Evolutionary conservation across 83 land plant species (phyloP), one percentile per base, ranked within the genome.

Genomic region (Thuja plicata): DNA sequence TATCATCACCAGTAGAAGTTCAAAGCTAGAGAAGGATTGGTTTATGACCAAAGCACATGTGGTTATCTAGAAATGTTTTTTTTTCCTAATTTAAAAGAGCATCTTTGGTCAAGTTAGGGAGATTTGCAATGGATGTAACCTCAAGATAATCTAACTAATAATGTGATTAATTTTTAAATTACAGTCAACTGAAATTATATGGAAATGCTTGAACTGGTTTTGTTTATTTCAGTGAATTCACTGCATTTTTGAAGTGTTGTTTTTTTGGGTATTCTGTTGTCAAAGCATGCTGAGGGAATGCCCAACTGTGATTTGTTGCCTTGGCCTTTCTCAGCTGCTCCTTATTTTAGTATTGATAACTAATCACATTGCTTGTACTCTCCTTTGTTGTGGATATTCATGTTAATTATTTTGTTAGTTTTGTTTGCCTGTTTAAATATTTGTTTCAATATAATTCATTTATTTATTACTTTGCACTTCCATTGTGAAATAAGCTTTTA

Each of bases 21-120:
- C 85, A 41, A 45, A 83, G 85, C 85, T 46, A 83, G 38, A 76
- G 79, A 35, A 76, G 79, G 40, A 76, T 76, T 76, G 35, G 10
- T 76, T 32, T 76, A 34, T 35, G 38, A 76, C 15, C 79, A 76
- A 76, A 76, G 38, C 79, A 76, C 17, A 10, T 34, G 38, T 76
- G 19, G 37, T 76, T 34, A 15, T 35, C 17, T 76, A 34, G 38
- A 76, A 32, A 12, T 34, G 40, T 76, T 32, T 76, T 9, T 73
- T 73, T 73, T 73, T 35, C 32, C 78, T 43, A 43, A 10, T 73
- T 30, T 32, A 30, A 73, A 73, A 76, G 3, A 3, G 1, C 35
- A 13, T 76, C 5, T 76, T 12, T 76, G 79, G 40, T 27, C 38
- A 32, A 32, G 35, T 76, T 76, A 43, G 79, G 35, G 16, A 76